Base-by-base conservation (phyloP, 345 rosid species). In the Melaleuca alternifolia region DNA sequence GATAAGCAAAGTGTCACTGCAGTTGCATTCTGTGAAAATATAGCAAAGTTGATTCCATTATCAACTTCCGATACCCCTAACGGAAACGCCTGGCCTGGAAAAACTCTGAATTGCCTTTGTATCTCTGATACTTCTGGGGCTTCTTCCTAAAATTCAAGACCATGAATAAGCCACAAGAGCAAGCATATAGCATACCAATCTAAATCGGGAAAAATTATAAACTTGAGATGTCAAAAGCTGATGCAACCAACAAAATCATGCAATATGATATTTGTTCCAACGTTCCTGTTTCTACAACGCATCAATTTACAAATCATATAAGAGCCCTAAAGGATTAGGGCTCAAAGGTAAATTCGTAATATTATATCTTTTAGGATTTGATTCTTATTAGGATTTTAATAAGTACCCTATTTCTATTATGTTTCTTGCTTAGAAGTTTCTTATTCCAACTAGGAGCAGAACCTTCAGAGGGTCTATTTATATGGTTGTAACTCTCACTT, bases 1-100 rank as follows among this genome's bases (percentile, higher is more conserved):
- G 93, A 93, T 57, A 97, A 88, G 89, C 98, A 96, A 62, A 97
- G 96, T 26, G 94, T 93, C 51, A 97, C 95, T 81, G 98, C 90
- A 87, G 93, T 93, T 12, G 98, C 98, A 87, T 95, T 92, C 90
- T 94, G 98, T 33, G 97, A 96, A 90, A 95, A 97, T 77, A 96
- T 87, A 76, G 98, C 92, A 91, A 97, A 97, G 84, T 96, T 97
- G 90, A 94, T 93, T 86, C 99, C 97, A 10, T 90, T 93, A 26
- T 93, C 93, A 79, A 92, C 93, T 94, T 94, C 92, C 6, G 98
- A 94, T 16, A 93, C 96, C 30, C 99, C 99, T 20, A 97, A 87
- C 51, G 98, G 99, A 91, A 90, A 94, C 53, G 92, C 89, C 90
- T 94, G 96, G 82, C 99, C 99, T 44, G 94, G 92, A 53, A 89